A percentile compares a stretch with the other conserved stretches of the same genome.
phyloP scores from a whole-genome alignment of 257 asterid genomes.

The Penstemon newberryi region DNA sequence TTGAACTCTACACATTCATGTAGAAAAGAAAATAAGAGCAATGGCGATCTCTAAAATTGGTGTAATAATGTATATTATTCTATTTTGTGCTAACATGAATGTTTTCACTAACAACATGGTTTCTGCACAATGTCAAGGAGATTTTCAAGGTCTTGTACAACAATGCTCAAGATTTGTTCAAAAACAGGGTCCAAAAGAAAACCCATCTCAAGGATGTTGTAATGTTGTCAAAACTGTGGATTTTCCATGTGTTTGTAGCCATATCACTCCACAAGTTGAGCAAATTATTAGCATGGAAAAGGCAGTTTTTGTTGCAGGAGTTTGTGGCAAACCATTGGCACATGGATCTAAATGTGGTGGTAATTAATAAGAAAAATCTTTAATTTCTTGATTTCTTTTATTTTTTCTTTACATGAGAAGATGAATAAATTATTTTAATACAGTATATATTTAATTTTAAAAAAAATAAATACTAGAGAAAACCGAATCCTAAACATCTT shows the following conservation, averaged over 20 bases:
- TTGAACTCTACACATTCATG: neutral
- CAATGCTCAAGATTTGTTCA: slow-evolving; percentile 57
- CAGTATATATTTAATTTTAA: no score
- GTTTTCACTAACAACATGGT: slow-evolving; percentile 28
- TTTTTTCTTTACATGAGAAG: no score
- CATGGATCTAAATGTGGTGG: slow-evolving; percentile 68
- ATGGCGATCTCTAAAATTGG: slow-evolving; percentile 29
- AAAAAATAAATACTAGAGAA: no score
- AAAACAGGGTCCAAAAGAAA: slow-evolving; percentile 38
- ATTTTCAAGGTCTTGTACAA: slow-evolving; percentile 49
- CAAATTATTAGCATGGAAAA: slow-evolving; percentile 61
- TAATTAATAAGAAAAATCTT: slow-evolving; percentile 17
- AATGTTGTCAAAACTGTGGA: slow-evolving; percentile 42
- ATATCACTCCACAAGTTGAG: slow-evolving; percentile 42
- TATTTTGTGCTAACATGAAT: slow-evolving; percentile 18
- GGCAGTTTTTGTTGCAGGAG: slow-evolving; percentile 45
- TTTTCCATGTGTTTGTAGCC: slow-evolving; percentile 50
- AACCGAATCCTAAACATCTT: no score
- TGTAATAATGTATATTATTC: slow-evolving; percentile 20
- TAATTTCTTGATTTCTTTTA: neutral
- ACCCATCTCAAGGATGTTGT: slow-evolving; percentile 59
- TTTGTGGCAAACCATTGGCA: slow-evolving; percentile 53
- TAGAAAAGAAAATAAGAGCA: neutral
- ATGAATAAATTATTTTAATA: neutral
- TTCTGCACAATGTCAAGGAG: slow-evolving; percentile 61